phyloP scores from a whole-genome alignment of 768 basidiomycete genomes.

The Hemileccinum impolitum region DNA sequence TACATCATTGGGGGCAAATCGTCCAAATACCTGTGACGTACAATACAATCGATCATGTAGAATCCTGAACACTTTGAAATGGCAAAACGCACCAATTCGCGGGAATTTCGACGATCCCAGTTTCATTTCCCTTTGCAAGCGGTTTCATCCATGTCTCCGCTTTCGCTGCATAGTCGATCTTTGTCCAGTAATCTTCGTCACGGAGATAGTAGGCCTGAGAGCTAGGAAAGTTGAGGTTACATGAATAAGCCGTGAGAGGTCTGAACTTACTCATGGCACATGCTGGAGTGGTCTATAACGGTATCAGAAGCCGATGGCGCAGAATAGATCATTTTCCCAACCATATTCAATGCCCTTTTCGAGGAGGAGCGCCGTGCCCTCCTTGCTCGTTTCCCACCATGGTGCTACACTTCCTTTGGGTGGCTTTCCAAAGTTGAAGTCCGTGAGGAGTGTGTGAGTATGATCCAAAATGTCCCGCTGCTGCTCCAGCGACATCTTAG shows the following conservation, averaged over 20 bases:
- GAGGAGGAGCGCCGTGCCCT: constrained; percentile 59
- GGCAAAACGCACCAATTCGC: constrained; percentile 55
- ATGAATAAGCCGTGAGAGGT: background rate
- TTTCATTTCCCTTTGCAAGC: constrained; percentile 57
- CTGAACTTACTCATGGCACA: constrained; percentile 45
- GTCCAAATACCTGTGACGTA: constrained; percentile 53
- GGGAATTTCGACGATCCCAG: constrained; percentile 61
- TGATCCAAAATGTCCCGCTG: constrained; percentile 70
- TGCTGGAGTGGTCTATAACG: constrained; percentile 52
- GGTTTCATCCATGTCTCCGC: constrained; percentile 77
- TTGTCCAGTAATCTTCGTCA: constrained; percentile 68
- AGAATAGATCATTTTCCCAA: constrained; percentile 19
- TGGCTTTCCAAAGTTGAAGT: constrained; percentile 57
- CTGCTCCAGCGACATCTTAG: constrained; percentile 56
- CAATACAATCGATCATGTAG: background rate
- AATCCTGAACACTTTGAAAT: background rate
- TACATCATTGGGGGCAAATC: constrained; percentile 76
- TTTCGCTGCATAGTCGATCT: constrained; percentile 58
- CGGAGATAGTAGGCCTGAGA: constrained; percentile 68
- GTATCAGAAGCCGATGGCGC: constrained; percentile 5
- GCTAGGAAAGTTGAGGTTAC: constrained; percentile 19
- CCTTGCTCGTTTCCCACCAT: constrained; percentile 78
- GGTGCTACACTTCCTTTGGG: constrained; percentile 69
- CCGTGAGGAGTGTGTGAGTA: constrained; percentile 60
- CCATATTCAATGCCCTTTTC: constrained; percentile 77